Conservation (phyloP, 176 grass and related monocot genomes). For the Eragrostis nindensis region DNA sequence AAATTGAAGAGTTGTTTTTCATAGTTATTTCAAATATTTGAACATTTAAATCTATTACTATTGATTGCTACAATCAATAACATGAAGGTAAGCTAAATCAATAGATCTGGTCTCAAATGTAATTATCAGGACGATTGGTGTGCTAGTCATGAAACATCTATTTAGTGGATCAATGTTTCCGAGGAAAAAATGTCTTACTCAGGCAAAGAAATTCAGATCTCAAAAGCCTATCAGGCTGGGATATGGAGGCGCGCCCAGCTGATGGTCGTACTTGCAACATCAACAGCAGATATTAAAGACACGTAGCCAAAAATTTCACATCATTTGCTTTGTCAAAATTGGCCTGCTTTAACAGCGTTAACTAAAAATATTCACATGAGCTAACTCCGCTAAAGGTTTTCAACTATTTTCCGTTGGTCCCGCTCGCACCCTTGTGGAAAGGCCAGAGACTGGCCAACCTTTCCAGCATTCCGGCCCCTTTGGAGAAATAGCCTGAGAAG, state of each 20-base stretch:
- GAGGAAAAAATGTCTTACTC: too few relatives aligned
- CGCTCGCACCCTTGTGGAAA: conserved; percentile 55
- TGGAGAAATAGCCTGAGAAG: conserved; percentile 80
- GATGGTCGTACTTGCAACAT: background rate
- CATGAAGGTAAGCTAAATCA: too few relatives aligned
- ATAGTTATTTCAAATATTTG: too few relatives aligned
- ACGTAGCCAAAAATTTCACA: background rate
- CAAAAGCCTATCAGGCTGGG: background rate
- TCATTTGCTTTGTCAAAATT: conserved; percentile 41
- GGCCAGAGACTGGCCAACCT: conserved; percentile 87
- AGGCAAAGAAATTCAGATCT: background rate
- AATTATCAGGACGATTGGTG: too few relatives aligned
- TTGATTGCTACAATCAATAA: too few relatives aligned
- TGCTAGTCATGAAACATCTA: too few relatives aligned
- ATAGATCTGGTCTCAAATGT: too few relatives aligned
- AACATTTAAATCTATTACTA: too few relatives aligned
- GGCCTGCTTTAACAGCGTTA: conserved; percentile 19
- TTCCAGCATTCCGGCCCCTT: conserved; percentile 69
- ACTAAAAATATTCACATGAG: conserved; percentile 39
- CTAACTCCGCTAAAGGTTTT: conserved; percentile 5
- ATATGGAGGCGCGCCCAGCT: background rate
- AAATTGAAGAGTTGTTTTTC: too few relatives aligned
- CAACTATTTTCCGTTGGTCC: conserved; percentile 39
- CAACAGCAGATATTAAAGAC: background rate
- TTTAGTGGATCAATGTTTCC: too few relatives aligned